A percentile compares a stretch with the other conserved stretches of the same genome.
Conservation (phyloP, 805 yeast species). For the Vanderwaltozyma tropicalis region DNA sequence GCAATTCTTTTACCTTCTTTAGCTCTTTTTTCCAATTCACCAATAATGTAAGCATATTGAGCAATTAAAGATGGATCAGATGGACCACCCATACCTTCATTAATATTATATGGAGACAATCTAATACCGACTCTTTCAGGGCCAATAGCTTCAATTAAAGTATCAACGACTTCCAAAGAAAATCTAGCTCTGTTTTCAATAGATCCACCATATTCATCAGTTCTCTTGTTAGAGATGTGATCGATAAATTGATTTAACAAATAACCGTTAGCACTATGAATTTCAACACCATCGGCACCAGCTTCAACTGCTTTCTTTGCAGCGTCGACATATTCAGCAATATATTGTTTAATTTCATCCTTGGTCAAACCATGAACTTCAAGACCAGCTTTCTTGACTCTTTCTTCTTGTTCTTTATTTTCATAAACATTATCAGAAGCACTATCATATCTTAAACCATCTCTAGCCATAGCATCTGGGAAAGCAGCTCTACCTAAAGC, state of each 20-base stretch:
- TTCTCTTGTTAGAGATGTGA: constrained; percentile 33
- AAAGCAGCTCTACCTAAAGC: constrained; percentile 33
- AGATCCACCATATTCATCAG: constrained; percentile 46
- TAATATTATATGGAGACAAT: constrained; percentile 36
- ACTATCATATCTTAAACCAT: constrained; percentile 30
- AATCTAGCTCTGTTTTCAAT: constrained; percentile 41
- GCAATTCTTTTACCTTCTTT: constrained; percentile 29
- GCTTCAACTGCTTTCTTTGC: constrained; percentile 31
- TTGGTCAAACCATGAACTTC: constrained; percentile 24
- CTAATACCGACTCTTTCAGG: constrained; percentile 38
- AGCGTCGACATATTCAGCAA: constrained; percentile 34
- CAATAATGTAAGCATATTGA: constrained; percentile 31
- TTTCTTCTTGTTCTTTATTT: constrained; percentile 26
- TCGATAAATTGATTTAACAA: constrained; percentile 46
- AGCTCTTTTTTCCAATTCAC: constrained; percentile 32
- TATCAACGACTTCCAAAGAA: constrained; percentile 40
- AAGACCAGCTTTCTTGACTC: constrained; percentile 26
- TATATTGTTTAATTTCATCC: constrained; percentile 32
- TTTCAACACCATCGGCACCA: constrained; percentile 50
- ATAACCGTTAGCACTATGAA: constrained; percentile 61
- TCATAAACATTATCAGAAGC: constrained; percentile 31
- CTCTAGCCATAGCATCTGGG: constrained; percentile 29
- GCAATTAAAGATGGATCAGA: constrained; percentile 25
- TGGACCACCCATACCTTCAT: constrained; percentile 31
- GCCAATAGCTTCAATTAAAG: constrained; percentile 41